Evolutionary conservation across 306 rosid species (phyloP).

Genomic region (Sechiopsis laciniata): DNA sequence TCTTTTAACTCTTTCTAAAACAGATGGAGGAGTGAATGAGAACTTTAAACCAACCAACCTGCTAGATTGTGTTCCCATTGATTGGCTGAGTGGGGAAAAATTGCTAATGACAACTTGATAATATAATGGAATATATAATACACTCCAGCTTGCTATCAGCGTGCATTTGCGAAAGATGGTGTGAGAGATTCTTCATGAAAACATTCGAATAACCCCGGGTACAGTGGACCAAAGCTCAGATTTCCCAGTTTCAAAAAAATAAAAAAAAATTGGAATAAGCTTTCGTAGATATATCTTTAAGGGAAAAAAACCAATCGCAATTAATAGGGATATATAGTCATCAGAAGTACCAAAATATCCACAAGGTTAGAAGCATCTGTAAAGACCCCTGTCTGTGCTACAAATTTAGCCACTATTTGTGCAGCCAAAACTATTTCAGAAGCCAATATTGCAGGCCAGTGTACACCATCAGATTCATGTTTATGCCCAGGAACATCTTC

Average conservation of each 20-base stretch:
- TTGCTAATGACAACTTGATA: constrained; percentile 53
- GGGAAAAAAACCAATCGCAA: background rate
- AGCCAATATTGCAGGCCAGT: constrained; percentile 72
- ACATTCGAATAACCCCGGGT: no score
- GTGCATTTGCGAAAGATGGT: constrained; percentile 45
- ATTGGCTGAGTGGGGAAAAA: constrained; percentile 35
- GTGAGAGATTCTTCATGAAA: constrained; percentile 64
- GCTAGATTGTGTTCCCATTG: constrained; percentile 45
- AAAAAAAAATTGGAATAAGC: no score
- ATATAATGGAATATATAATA: constrained; percentile 55
- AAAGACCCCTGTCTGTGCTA: constrained; percentile 17
- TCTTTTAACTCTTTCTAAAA: background rate
- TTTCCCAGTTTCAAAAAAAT: no score
- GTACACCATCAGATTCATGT: constrained; percentile 70
- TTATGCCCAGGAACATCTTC: constrained; percentile 56
- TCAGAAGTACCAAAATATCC: no score
- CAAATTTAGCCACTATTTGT: constrained; percentile 45
- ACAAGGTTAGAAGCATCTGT: no score
- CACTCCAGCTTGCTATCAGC: constrained; percentile 67
- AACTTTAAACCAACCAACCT: constrained; percentile 53
- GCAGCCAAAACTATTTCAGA: constrained; percentile 86
- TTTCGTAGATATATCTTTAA: constrained; percentile 26
- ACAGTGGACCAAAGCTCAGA: no score
- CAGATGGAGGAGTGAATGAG: constrained; percentile 7
- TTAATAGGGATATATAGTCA: constrained; percentile 4